Base-by-base conservation (phyloP, 139 green algal species). In the Chlorella sp. region DNA sequence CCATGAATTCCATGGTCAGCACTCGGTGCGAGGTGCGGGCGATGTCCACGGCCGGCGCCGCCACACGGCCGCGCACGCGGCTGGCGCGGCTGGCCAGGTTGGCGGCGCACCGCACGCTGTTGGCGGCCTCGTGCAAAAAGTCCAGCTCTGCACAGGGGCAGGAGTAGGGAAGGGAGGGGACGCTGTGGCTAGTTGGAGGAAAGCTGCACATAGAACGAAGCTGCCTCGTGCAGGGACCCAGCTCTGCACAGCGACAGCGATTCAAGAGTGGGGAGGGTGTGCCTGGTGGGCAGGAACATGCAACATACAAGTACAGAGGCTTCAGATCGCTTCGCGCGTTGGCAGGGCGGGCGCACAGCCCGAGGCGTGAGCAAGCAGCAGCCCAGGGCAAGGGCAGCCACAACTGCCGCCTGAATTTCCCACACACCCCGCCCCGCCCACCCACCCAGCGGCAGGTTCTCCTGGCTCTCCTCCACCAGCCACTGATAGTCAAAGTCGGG, bases 381-480 rank as follows among this genome's bases (percentile, higher is more conserved):
- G n/a, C n/a, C n/a, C n/a, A n/a, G n/a, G n/a, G n/a, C n/a, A n/a
- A n/a, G n/a, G n/a, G n/a, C n/a, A n/a, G n/a, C n/a, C n/a, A n/a
- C n/a, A n/a, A n/a, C n/a, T n/a, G n/a, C 15, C 73, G 37, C 9
- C 1, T 80, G 73, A 28, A 80, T 36, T 1, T 57, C 48, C 48
- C 9, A 9, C 48, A 57, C 48, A 16, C 11, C 81, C 57, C 12
- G 7, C n/a, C 82, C 53, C 57, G 26, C 40, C 0, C 34, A 34
- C 87, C 34, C 88, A 91, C 88, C 88, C 69, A 88, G 34, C 14
- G 60, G 89, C 77, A 99, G 93, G 89, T 97, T 97, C 30, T 96
- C 83, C 89, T 95, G 91, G 18, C 96, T 92, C 92, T 99, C 97
- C 5, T 97, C 94, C 34, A 99, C 96, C 53, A 99, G 95, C 97